Evolutionary conservation across 2,329 filamentous ascomycete species (phyloP).

Genomic region (Monosporascus sp.): DNA sequence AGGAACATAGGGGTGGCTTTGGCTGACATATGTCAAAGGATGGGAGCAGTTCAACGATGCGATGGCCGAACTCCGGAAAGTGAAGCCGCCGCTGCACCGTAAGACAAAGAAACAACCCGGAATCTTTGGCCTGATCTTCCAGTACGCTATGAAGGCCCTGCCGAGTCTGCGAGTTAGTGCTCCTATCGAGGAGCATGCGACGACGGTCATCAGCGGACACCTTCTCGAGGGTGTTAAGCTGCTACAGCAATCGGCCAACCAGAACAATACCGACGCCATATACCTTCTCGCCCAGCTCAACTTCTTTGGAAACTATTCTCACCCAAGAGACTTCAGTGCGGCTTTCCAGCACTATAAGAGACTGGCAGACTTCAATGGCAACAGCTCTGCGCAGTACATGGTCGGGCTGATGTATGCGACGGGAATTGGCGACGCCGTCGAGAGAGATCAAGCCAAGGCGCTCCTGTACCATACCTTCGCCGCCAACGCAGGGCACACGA

Average conservation of each 20-base stretch:
- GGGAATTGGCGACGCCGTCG: constrained; percentile 74
- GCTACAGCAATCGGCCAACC: constrained; percentile 45
- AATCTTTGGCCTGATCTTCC: constrained; percentile 37
- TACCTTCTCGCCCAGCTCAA: constrained; percentile 90
- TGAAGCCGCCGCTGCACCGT: constrained; percentile 39
- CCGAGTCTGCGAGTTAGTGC: constrained; percentile 44
- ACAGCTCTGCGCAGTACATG: constrained; percentile 93
- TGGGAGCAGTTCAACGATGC: constrained; percentile 50
- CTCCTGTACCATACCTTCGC: constrained; percentile 93
- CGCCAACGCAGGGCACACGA: constrained; percentile 73
- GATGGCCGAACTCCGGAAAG: constrained; percentile 42
- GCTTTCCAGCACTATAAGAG: constrained; percentile 79
- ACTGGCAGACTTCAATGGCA: constrained; percentile 71
- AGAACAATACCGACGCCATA: constrained; percentile 74
- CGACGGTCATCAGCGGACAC: constrained; percentile 34
- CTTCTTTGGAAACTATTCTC: constrained; percentile 90
- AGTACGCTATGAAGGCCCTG: constrained; percentile 41
- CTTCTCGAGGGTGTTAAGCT: constrained; percentile 46
- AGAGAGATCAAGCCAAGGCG: constrained; percentile 83
- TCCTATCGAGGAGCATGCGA: constrained; percentile 34
- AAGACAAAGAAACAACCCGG: constrained; percentile 38
- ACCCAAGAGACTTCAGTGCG: constrained; percentile 73
- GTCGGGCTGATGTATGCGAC: constrained; percentile 93
- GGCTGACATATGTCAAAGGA: constrained; percentile 28
- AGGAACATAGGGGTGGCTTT: neutral